Evolutionary conservation across 1,139 yeast genomes (phyloP), one percentile per base, ranked within the genome.

Genomic region (Yamadazyma triangularis): DNA sequence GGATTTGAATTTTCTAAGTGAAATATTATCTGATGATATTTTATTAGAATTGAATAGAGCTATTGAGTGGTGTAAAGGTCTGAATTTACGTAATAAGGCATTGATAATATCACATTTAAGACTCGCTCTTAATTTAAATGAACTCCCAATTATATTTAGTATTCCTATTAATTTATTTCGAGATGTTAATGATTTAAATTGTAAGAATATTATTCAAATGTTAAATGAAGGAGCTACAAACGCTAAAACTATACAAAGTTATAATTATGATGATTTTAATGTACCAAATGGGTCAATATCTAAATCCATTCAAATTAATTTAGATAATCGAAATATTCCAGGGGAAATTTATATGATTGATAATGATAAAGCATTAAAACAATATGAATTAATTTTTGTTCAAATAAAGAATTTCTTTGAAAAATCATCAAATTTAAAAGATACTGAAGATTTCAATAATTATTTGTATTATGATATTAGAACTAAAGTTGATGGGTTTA

Each of bases 301-400:
- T 3, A 72, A 69, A 13, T 73, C 73, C 35, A 74, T 77, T 33
- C 80, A 81, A 25, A 56, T 61, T 28, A 71, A 74, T 36, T 55
- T 71, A 24, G 73, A 73, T 38, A 81, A 81, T 50, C 68, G 69
- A 35, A 69, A 76, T 28, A 84, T 87, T 10, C 79, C 80, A 1
- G 60, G 67, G 23, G 61, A 60, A 0, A 45, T 77, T 11, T 53
- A 53, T 26, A 44, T 40, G 14, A 42, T 60, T 1, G 44, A 50
- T 3, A 41, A 47, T 8, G 38, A 42, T 3, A 50, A 48, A 13
- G 47, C 67, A 1, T 54, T 69, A 26, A 39, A 47, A 2, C 58
- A 58, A 22, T 50, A 77, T 2, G 39, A 42, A 2, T 47, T 53
- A 2, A 51, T 78, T 13, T 57, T 73, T 23, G 36, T 47, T 3